phyloP scores from a whole-genome alignment of 306 rosid species.

The Biancaea sappan region DNA sequence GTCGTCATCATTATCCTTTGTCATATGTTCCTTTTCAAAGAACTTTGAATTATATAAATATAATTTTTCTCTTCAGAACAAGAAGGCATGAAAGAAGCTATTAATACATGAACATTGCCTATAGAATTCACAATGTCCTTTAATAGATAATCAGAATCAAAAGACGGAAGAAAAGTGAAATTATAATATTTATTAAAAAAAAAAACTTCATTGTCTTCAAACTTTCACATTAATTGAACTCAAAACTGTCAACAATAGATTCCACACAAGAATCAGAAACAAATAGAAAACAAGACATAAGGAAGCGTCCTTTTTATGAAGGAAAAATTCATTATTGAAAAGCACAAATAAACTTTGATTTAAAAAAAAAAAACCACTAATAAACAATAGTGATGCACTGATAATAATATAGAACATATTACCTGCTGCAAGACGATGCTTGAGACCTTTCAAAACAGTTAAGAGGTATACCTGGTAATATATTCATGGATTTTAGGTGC shows the following conservation, averaged over 20 bases:
- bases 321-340: constrained; percentile 21
- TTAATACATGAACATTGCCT: neutral
- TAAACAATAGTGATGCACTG: constrained; percentile 23
- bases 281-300: neutral
- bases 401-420: constrained; percentile 34
- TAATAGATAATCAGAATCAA: constrained; percentile 17
- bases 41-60: constrained; percentile 3
- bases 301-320: constrained; percentile 10
- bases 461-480: constrained; percentile 83
- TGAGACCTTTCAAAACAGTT: constrained; percentile 89
- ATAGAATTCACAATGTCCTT: constrained; percentile 10
- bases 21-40: constrained; percentile 19
- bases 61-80: neutral
- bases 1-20: constrained; percentile 4
- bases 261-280: constrained; percentile 19
- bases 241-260: constrained; percentile 6
- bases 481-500: constrained; percentile 44
- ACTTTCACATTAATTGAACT: neutral
- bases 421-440: constrained; percentile 98
- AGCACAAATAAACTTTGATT: too few species aligned
- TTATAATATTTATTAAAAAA: neutral
- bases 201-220: neutral
- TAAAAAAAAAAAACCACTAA: too few species aligned
- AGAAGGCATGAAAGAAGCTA: neutral
- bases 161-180: neutral